Percentiles rank a stretch among this genome's conserved stretches.
Evolutionary conservation across 1,284 basidiomycete species (phyloP).

Genomic region (Mycena sp.): DNA sequence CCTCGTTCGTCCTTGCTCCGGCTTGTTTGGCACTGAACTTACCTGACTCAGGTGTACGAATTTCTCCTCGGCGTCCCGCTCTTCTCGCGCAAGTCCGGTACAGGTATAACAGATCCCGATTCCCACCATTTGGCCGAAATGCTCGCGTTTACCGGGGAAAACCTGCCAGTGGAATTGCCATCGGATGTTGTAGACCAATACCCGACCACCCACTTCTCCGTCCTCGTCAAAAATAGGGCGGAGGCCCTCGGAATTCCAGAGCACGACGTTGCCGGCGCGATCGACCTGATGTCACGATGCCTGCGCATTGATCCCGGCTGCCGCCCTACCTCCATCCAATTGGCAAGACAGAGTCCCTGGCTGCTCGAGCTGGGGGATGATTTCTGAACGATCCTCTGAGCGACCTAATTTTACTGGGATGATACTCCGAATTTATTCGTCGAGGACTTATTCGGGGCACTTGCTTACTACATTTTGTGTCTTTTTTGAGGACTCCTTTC

Average conservation of each 20-base stretch:
- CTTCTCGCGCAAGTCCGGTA: no score
- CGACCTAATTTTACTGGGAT: no score
- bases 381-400: no score
- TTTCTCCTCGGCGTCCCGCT: background rate
- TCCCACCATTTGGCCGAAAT: background rate
- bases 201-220: background rate
- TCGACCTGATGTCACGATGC: constrained; percentile 6
- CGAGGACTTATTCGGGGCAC: no score
- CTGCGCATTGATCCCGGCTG: constrained; percentile 13
- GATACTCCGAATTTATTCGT: no score
- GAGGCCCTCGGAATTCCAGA: background rate
- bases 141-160: constrained; percentile 4
- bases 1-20: constrained; percentile 1
- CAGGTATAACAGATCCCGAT: background rate
- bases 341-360: background rate
- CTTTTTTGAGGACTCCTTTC: no score
- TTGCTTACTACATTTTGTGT: no score
- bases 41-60: background rate
- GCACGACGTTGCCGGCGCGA: constrained; percentile 6
- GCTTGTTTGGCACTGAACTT: background rate
- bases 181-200: background rate
- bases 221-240: background rate
- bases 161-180: background rate
- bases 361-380: constrained; percentile 8
- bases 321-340: background rate